Evolutionary conservation across 345 rosid species (phyloP), one percentile per base, ranked within the genome.

Genomic region (Populus deltoides): DNA sequence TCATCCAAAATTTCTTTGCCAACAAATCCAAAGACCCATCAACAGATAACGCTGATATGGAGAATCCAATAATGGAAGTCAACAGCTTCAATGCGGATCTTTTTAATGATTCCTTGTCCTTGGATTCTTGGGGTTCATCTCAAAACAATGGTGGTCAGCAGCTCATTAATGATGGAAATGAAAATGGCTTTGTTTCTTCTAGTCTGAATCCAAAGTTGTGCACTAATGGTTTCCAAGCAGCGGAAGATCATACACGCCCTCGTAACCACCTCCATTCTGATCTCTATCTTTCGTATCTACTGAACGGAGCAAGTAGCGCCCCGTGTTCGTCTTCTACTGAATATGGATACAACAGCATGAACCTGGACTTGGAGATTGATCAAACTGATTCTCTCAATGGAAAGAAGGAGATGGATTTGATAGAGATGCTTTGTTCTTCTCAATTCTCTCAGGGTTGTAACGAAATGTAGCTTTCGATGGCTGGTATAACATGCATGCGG

Each of bases 391-490:
- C 83, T 33, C 25, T 6, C 1, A 70, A 71, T 39, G 88, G 83
- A 75, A 83, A 71, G 70, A 87, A 83, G 76, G 98, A 95, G 80
- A 93, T 93, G 94, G 99, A 95, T 84, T 84, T 93, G 91, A 88
- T 95, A n/a, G 99, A 95, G 91, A 93, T 95, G 99, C 77, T 95
- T 69, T 88, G 89, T 72, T 89, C 89, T 80, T 85, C 88, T 79
- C 80, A 70, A 25, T 87, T 85, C 80, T 68, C 70, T 68, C 83
- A 80, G 65, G 77, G 79, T 57, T 86, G 83, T 70, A 74, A 77
- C 73, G 73, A 70, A 33, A 57, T 55, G 75, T 45, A 22, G 67
- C 41, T 67, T n/a, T 12, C 33, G 38, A 3, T 59, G n/a, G 16
- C 29, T 1, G 18, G 8, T 57, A 57, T 45, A 45, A 45, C 5